Base-by-base conservation (phyloP, 2,329 filamentous ascomycete genomes). In the Fusarium sacchari region DNA sequence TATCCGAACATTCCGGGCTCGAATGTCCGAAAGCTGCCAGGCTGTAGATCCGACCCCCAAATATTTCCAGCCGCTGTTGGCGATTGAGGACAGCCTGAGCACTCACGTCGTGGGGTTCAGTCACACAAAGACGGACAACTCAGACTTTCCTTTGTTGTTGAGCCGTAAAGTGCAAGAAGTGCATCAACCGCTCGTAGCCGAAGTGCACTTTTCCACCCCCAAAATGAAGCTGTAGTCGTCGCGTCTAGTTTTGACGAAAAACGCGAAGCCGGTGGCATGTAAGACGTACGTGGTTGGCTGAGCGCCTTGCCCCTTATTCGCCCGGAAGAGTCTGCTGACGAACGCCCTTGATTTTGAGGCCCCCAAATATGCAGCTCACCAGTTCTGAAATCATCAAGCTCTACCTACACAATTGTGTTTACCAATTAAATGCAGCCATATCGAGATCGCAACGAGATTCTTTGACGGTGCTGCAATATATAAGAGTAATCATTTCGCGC, bases 91-190 rank as follows among this genome's bases (percentile, higher is more conserved):
- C 5, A 26, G n/a, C n/a, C 8, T 14, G 0, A 14, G 12, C n/a
- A 24, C 47, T 36, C 17, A 12, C 17, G 11, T 20, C 60, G 53
- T 49, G 56, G 34, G 26, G 12, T 28, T 24, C 18, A 22, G 28
- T 40, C 15, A 22, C n/a, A 40, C n/a, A 34, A 11, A 2, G 7
- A 10, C 5, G 15, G 2, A 18, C 0, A 34, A 9, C 14, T 36
- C 12, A 3, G 5, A 0, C n/a, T 36, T 15, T 36, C 6, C 12
- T 11, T 52, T 6, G 4, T n/a, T n/a, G n/a, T n/a, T n/a, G n/a
- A 3, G 26, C 9, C 20, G 0, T 0, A 12, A 52, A 26, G 0
- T 22, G 6, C 6, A 15, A 52, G 9, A 6, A 5, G 9, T 18
- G 2, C n/a, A 20, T 2, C 13, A 26, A 26, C 30, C 17, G 32